phyloP scores from a whole-genome alignment of 2,329 filamentous ascomycete genomes.

The Botrytis paeoniae region DNA sequence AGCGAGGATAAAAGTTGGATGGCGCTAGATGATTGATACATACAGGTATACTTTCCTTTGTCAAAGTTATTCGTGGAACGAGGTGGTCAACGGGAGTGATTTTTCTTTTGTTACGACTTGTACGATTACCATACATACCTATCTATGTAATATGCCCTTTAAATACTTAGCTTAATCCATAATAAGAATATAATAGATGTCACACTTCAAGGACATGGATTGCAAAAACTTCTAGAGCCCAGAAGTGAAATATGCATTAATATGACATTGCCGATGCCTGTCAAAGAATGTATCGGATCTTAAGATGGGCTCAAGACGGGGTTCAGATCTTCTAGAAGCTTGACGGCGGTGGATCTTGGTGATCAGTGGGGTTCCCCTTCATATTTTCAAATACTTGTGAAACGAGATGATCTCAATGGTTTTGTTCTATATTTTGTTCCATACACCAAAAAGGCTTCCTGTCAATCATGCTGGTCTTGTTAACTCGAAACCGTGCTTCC shows the following conservation, averaged over 20 bases:
- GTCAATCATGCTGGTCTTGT: background rate
- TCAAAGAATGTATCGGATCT: background rate
- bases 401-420: background rate
- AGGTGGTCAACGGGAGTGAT: background rate
- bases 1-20: slow-evolving; percentile 10
- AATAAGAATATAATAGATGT: slow-evolving; percentile 19
- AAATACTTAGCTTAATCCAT: slow-evolving; percentile 16
- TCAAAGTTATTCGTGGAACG: background rate
- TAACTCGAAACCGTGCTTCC: background rate
- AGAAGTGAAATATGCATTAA: background rate
- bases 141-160: slow-evolving; percentile 18
- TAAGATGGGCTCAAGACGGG: background rate
- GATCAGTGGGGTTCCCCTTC: background rate
- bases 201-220: background rate
- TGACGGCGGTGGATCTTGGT: background rate
- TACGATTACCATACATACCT: slow-evolving; percentile 18
- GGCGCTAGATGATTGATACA: slow-evolving; percentile 11
- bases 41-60: slow-evolving; percentile 10
- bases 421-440: background rate
- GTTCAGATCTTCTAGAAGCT: background rate
- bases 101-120: slow-evolving; percentile 16
- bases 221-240: background rate
- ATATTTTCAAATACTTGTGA: background rate
- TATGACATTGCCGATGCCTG: background rate
- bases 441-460: background rate